phyloP scores from a whole-genome alignment of 495 filamentous ascomycete genomes.

The Aspergillus indologenus region DNA sequence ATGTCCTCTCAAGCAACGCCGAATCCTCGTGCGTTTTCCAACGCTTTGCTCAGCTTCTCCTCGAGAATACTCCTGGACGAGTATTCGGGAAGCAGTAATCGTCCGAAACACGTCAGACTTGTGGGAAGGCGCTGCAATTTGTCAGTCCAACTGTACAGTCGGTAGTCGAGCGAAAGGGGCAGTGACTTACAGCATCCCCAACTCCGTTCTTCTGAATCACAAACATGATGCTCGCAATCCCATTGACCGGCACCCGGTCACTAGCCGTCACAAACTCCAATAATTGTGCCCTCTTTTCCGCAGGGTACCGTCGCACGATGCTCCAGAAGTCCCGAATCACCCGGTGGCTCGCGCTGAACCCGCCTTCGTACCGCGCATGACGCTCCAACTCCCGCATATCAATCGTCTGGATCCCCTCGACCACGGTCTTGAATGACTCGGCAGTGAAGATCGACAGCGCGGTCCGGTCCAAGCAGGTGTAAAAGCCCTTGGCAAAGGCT shows the following conservation, averaged over 20 bases:
- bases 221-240: conserved; percentile 75
- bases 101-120: conserved; percentile 85
- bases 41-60: conserved; percentile 71
- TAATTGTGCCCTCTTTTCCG: conserved; percentile 64
- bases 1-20: conserved; percentile 55
- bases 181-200: conserved; percentile 48
- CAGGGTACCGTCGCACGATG: conserved; percentile 63
- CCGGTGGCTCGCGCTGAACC: conserved; percentile 64
- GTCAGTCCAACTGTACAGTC: conserved; percentile 15
- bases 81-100: conserved; percentile 82
- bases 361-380: conserved; percentile 70
- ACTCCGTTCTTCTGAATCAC: conserved; percentile 75
- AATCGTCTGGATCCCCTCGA: conserved; percentile 80
- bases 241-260: conserved; percentile 84
- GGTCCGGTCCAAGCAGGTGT: conserved; percentile 64
- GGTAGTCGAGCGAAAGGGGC: conserved; percentile 11
- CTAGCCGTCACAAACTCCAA: conserved; percentile 94
- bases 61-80: conserved; percentile 60
- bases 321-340: conserved; percentile 80
- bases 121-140: conserved; percentile 64
- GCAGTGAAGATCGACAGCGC: conserved; percentile 70
- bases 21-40: conserved; percentile 93
- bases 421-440: conserved; percentile 64
- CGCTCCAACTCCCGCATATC: conserved; percentile 66
- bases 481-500: conserved; percentile 82